A percentile compares a stretch with the other conserved stretches of the same genome.
Evolutionary conservation across 495 filamentous ascomycete genomes (phyloP).

Genomic region (Talaromyces wortmannii): DNA sequence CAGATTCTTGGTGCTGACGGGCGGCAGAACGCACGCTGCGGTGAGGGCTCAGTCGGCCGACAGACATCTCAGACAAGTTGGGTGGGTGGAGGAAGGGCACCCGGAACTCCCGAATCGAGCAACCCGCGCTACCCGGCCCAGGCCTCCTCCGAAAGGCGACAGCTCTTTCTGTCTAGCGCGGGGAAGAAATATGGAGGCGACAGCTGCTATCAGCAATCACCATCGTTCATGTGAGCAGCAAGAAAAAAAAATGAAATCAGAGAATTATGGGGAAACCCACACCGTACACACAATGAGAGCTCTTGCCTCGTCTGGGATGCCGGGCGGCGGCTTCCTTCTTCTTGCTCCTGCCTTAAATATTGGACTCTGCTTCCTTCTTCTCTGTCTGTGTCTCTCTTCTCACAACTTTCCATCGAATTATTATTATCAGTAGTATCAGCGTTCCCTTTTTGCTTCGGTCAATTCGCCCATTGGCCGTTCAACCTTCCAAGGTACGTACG

Average conservation of each 20-base stretch:
- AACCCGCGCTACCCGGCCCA: not conserved
- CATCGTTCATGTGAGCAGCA: conserved; percentile 23
- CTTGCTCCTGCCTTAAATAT: no score
- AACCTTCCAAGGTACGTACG: no score
- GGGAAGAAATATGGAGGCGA: conserved; percentile 1
- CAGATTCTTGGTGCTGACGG: no score
- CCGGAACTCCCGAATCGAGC: not conserved
- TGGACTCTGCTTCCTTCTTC: no score
- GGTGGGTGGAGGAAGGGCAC: no score
- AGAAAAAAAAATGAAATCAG: conserved; percentile 17
- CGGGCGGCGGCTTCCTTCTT: not conserved
- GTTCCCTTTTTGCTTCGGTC: no score
- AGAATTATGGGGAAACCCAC: not conserved
- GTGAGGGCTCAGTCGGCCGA: not conserved
- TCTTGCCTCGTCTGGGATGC: not conserved
- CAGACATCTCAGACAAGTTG: no score
- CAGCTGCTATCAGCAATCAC: not conserved
- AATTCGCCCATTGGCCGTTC: no score
- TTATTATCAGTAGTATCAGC: no score
- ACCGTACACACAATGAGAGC: not conserved
- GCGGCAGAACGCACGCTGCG: not conserved
- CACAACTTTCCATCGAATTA: no score
- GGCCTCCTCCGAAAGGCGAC: not conserved
- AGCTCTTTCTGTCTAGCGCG: conserved; percentile 6
- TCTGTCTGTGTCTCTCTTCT: no score